Base-by-base conservation (phyloP, 2,329 filamentous ascomycete genomes). In the Pseudocercospora musae region DNA sequence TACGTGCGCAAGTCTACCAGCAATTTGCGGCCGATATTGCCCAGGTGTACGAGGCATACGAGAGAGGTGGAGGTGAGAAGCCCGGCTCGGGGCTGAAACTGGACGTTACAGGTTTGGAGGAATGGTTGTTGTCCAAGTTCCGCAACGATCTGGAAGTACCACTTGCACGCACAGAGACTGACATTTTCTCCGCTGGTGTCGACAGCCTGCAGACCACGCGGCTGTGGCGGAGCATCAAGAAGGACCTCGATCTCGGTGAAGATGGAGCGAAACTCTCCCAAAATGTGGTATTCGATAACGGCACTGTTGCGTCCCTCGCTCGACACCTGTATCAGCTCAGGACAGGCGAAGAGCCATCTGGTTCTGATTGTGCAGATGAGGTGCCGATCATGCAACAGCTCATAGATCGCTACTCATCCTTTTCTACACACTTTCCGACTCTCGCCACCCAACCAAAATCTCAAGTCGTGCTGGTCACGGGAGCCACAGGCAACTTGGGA, bases 401-500 rank as follows among this genome's bases (percentile, higher is more conserved):
- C n/a, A 78, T 85, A 55, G 66, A 73, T 8, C 78, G 77, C 60
- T 81, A 81, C 69, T 78, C 78, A 0, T 62, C 62, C 4, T 80
- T 82, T 62, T 60, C 69, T 5, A 33, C 57, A 18, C 73, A 73
- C 59, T 48, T 70, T 60, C 67, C 70, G 4, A 42, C 57, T 10
- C 23, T n/a, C 3, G 27, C 27, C 15, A 20, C 33, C 23, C 58
- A 56, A 44, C 62, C 65, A 10, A 61, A 59, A 2, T 56, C 69
- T 55, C 50, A 67, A 53, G 69, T 72, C 31, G 73, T 87, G 1
- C 48, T 72, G 31, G 65, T 90, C 3, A 90, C 87, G 0, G 88
- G 88, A 1, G 82, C 83, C 0, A 90, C 88, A 0, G 88, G 88
- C 0, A 87, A 86, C 1, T 78, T 90, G 0, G 88, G 88, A 1